Conservation (phyloP, 768 basidiomycete species). For the Leccinum imitatum region DNA sequence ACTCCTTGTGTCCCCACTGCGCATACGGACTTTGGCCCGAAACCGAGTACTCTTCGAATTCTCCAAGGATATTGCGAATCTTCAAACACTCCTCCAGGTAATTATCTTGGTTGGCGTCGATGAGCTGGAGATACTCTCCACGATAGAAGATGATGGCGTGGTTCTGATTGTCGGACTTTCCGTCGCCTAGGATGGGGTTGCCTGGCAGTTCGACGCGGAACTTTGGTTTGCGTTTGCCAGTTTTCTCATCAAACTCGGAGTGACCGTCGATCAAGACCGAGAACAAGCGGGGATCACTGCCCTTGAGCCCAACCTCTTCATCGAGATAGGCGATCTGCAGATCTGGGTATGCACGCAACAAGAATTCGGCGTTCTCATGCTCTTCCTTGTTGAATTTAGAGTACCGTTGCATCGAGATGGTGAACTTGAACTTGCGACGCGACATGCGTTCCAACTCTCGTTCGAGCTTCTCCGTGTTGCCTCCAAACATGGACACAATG, state of each 20-base stretch:
- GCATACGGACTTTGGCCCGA: conserved; percentile 95
- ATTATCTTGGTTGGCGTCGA: conserved; percentile 99
- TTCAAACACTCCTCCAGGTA: conserved; percentile 99
- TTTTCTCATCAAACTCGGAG: conserved; percentile 87
- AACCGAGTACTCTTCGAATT: conserved; percentile 92
- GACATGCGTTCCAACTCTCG: conserved; percentile 97
- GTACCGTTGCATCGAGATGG: conserved; percentile 98
- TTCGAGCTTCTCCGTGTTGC: conserved; percentile 95
- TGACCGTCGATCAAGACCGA: conserved; percentile 96
- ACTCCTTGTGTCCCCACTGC: conserved; percentile 94
- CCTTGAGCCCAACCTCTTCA: conserved; percentile 88
- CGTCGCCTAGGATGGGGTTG: conserved; percentile 98
- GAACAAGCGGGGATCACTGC: conserved; percentile 85
- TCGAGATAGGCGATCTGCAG: conserved; percentile 98
- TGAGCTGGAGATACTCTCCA: conserved; percentile 97
- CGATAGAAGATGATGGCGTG: conserved; percentile 99
- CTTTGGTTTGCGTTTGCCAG: conserved; percentile 91
- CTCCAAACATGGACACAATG: conserved; percentile 93
- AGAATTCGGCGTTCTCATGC: conserved; percentile 96
- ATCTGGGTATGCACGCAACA: conserved; percentile 97
- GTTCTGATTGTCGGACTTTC: conserved; percentile 99
- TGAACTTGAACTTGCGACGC: conserved; percentile 96
- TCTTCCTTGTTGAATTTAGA: conserved; percentile 99
- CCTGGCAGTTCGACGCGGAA: conserved; percentile 97
- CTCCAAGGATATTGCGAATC: conserved; percentile 95